Evolutionary conservation across 2,329 filamentous ascomycete genomes (phyloP).

Genomic region (Pseudogymnoascus sp.): DNA sequence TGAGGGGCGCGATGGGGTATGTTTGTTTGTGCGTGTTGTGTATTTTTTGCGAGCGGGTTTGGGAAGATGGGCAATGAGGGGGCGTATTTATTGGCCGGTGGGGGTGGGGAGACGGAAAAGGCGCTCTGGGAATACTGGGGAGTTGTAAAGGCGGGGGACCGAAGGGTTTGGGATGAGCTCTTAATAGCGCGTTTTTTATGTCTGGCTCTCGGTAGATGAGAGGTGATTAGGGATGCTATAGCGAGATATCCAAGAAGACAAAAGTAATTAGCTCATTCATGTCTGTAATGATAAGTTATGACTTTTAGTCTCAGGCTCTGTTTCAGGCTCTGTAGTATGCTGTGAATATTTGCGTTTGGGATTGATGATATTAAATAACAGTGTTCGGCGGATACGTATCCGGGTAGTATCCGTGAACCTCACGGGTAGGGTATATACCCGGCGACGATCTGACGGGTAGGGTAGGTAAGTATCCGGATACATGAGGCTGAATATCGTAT

Average conservation of each 20-base stretch:
- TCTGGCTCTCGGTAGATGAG: background rate
- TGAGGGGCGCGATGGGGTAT: background rate
- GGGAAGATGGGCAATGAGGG: background rate
- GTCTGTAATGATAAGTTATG: background rate
- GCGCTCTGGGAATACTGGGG: background rate
- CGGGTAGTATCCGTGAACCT: no score
- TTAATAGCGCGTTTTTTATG: background rate
- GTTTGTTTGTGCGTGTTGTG: background rate
- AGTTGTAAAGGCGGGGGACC: background rate
- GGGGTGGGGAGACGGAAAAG: background rate
- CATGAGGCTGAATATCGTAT: no score
- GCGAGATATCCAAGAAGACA: background rate
- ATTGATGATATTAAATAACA: no score
- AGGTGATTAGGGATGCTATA: background rate
- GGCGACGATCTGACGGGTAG: no score
- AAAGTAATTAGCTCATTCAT: background rate
- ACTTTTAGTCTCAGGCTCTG: background rate
- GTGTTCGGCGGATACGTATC: no score
- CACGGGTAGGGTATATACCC: no score
- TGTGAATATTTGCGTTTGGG: no score
- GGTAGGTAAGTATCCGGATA: no score
- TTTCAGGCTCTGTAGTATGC: no score
- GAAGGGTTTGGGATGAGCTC: background rate
- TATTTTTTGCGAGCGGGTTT: background rate
- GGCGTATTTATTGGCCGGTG: slow-evolving; percentile 1